phyloP scores from a whole-genome alignment of 768 basidiomycete genomes.

The Leccinum rimulosum region DNA sequence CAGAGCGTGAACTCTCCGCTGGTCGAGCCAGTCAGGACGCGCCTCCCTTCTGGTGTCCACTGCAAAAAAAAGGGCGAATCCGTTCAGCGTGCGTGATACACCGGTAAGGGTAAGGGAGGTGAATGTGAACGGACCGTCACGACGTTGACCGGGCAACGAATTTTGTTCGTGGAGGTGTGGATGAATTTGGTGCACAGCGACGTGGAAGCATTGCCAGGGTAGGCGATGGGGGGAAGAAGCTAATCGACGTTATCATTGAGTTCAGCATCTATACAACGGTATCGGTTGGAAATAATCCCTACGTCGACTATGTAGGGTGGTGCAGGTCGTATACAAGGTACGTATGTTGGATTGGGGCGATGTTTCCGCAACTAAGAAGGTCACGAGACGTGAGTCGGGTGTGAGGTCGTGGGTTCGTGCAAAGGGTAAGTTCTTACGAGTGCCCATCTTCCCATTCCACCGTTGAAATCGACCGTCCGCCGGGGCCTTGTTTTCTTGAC shows the following conservation, averaged over 20 bases:
- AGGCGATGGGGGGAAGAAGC: slow-evolving; percentile 93
- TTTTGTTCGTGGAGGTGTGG: slow-evolving; percentile 98
- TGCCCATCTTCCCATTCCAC: slow-evolving; percentile 81
- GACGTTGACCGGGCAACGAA: slow-evolving; percentile 94
- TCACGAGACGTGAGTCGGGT: not conserved
- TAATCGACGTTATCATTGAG: slow-evolving; percentile 36
- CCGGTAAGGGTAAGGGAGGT: not conserved
- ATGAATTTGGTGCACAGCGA: slow-evolving; percentile 97
- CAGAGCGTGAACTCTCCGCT: slow-evolving; percentile 98
- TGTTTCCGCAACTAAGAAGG: slow-evolving; percentile 62
- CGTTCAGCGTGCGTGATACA: not conserved
- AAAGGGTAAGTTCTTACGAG: slow-evolving; percentile 51
- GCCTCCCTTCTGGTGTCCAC: slow-evolving; percentile 98
- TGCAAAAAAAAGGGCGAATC: slow-evolving; percentile 30
- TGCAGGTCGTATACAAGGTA: slow-evolving; percentile 76
- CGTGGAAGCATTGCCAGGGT: slow-evolving; percentile 86
- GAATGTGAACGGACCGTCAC: slow-evolving; percentile 68
- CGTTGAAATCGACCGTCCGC: slow-evolving; percentile 93
- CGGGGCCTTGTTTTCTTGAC: slow-evolving; percentile 91
- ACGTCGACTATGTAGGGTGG: slow-evolving; percentile 91
- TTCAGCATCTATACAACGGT: slow-evolving; percentile 22
- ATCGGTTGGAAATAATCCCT: slow-evolving; percentile 31
- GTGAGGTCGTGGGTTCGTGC: not conserved
- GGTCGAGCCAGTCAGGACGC: slow-evolving; percentile 91
- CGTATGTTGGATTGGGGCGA: slow-evolving; percentile 74